Base-by-base conservation (phyloP, 2,329 filamentous ascomycete genomes). In the Xylaria sp. region DNA sequence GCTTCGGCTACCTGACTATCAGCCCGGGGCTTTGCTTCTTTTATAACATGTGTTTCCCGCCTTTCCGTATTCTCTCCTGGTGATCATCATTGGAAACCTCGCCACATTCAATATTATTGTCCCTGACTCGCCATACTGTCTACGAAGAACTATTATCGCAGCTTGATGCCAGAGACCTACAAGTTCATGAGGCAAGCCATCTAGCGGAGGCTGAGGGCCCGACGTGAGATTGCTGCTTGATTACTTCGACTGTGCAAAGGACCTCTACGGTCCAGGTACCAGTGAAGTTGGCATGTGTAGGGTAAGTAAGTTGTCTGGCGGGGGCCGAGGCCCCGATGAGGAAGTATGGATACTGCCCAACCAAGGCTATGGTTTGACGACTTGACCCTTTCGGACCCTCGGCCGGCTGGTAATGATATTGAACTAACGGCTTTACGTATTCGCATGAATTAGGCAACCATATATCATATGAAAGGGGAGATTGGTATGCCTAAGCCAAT, bases 271-370 rank as follows among this genome's bases (percentile, higher is more conserved):
- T 2, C 10, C 10, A 36, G 41, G 18, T 46, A n/a, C 15, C 15
- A 18, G 12, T 46, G 43, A 48, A 20, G 7, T 48, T 48, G 46
- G 15, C 2, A 46, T 20, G 7, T 6, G 7, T 20, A 23, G 9
- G n/a, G n/a, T 20, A 20, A 48, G n/a, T 20, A 20, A 48, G 46
- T 20, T 48, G 7, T 20, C 52, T 55, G 18, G 31, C 63, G 63
- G 46, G 25, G 56, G 49, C 63, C 63, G 63, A 66, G 63, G 63
- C 20, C 63, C 63, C 63, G 63, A 39, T 31, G 28, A 39, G n/a
- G 28, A 23, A 46, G 3, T 36, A 48, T 43, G 25, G 23, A 51
- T 41, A 46, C 36, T 23, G 36, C 9, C 7, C 20, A 23, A n/a
- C 3, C 13, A 9, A 9, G 12, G 3, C 9, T 39, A 51, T 31